These are phyloP conservation scores for Alternaria gaisen DNA, from an alignment of 2,329 filamentous ascomycete species.

Conservation along the genomic window DNA sequence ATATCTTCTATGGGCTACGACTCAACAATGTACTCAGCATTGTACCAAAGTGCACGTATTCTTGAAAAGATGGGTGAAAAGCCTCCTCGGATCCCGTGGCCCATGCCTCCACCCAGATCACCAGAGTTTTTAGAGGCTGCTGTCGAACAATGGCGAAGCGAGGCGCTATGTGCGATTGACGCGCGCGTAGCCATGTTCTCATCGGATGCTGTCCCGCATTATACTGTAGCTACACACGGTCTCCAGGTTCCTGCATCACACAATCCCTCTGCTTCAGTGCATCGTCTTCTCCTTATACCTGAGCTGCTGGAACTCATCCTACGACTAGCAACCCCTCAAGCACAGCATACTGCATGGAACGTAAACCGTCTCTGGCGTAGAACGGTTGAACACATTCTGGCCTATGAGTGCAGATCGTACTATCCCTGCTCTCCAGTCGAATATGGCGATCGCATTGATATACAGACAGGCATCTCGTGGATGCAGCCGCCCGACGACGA, in stretches of 20 bases:
- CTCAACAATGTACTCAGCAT: neutral
- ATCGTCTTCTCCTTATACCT: slow-evolving; percentile 5
- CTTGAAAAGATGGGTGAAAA: neutral
- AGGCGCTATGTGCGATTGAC: neutral
- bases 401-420: neutral
- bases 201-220: neutral
- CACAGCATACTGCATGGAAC: slow-evolving; percentile 3
- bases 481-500: neutral
- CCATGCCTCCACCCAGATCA: neutral
- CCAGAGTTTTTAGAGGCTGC: neutral
- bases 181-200: neutral
- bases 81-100: neutral
- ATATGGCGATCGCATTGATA: neutral
- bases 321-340: neutral
- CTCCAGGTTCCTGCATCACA: neutral
- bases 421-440: neutral
- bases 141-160: slow-evolving; percentile 5
- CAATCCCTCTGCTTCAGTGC: neutral
- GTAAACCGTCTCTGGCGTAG: neutral
- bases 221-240: neutral
- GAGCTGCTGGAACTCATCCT: neutral
- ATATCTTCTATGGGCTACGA: neutral
- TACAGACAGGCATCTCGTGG: neutral
- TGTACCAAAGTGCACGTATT: neutral
- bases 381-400: neutral